phyloP scores from a whole-genome alignment of 805 yeast genomes.

The Candida insectorum region DNA sequence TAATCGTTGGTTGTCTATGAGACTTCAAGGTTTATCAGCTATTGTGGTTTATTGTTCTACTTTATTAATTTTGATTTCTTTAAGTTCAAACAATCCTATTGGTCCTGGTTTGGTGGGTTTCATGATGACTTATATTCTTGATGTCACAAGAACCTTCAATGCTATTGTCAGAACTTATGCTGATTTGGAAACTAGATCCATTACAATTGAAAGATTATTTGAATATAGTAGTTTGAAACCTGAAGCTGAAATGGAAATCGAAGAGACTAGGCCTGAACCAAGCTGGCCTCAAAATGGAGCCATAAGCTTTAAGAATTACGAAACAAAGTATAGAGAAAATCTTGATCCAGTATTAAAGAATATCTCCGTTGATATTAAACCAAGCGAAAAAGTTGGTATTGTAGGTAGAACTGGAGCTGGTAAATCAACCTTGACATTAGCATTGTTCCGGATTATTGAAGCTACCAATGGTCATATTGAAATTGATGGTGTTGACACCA shows the following conservation, averaged over 20 bases:
- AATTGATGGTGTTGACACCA: conserved; percentile 69
- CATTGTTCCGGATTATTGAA: conserved; percentile 83
- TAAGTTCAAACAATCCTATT: conserved; percentile 19
- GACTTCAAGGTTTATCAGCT: conserved; percentile 35
- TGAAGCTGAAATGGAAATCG: conserved; percentile 46
- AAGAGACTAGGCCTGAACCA: conserved; percentile 29
- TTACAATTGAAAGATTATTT: conserved; percentile 34
- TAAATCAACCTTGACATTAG: conserved; percentile 79
- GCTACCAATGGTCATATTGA: conserved; percentile 64
- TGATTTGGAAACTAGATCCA: conserved; percentile 30
- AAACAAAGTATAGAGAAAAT: conserved; percentile 81
- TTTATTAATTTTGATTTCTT: conserved; percentile 22
- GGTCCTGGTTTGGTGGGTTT: conserved; percentile 36
- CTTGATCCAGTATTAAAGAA: conserved; percentile 75
- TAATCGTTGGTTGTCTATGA: conserved; percentile 36
- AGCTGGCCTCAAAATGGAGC: conserved; percentile 75
- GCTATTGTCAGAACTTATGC: conserved; percentile 33
- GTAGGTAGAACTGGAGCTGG: conserved; percentile 99
- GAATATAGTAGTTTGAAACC: conserved; percentile 36
- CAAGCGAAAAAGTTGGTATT: conserved; percentile 86
- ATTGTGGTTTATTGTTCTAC: conserved; percentile 28
- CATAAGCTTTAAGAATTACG: conserved; percentile 64
- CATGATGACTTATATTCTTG: conserved; percentile 33
- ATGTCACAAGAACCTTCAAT: conserved; percentile 27
- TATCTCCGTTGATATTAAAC: conserved; percentile 59